Evolutionary conservation across 2,329 filamentous ascomycete genomes (phyloP).

Genomic region (Colletotrichum somersetense): DNA sequence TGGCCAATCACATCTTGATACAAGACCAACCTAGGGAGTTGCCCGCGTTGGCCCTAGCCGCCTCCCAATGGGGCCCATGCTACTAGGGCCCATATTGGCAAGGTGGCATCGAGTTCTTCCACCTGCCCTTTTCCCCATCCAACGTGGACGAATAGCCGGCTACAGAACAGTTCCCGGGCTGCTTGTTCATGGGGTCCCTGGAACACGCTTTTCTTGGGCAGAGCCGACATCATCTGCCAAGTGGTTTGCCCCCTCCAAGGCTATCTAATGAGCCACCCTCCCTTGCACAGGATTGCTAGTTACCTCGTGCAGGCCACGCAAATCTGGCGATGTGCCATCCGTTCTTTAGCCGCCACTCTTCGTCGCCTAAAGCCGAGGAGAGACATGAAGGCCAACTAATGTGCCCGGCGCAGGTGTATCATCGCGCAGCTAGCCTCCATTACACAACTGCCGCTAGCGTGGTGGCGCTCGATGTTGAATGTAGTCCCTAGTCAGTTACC

Average conservation of each 20-base stretch:
- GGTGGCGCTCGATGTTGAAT: slow-evolving; percentile 28
- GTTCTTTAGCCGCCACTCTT: neutral
- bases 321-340: neutral
- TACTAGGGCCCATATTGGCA: slow-evolving; percentile 26
- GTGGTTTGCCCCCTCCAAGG: neutral
- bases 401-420: slow-evolving; percentile 6
- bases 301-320: neutral
- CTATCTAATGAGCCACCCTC: slow-evolving; percentile 1
- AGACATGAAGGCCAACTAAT: neutral
- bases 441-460: slow-evolving; percentile 37
- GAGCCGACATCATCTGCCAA: slow-evolving; percentile 21
- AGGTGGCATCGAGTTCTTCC: slow-evolving; percentile 20
- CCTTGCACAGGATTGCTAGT: neutral
- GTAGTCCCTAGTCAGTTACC: slow-evolving; percentile 2
- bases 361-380: neutral
- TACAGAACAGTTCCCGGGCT: neutral
- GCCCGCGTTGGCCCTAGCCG: slow-evolving; percentile 17
- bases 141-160: slow-evolving; percentile 27
- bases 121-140: slow-evolving; percentile 20
- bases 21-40: slow-evolving; percentile 17
- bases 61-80: neutral
- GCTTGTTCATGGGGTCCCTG: slow-evolving; percentile 13
- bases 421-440: slow-evolving; percentile 7
- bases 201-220: slow-evolving; percentile 18
- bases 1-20: slow-evolving; percentile 17